Percentiles rank a stretch among this genome's conserved stretches.
phyloP scores from a whole-genome alignment of 1,139 yeast genomes.

The Blastobotrys arbuscula region DNA sequence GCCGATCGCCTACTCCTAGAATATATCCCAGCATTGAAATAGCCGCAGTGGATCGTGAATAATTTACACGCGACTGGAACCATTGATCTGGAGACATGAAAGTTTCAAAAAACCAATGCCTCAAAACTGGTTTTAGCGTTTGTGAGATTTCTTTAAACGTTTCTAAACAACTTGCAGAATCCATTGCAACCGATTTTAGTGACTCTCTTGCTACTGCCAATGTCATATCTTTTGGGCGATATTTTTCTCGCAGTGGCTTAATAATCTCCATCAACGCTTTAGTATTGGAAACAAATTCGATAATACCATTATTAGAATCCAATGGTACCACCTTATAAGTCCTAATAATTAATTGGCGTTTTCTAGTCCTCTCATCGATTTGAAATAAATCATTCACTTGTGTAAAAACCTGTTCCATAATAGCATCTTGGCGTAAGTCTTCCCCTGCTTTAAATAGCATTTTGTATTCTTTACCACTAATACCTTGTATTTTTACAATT shows the following conservation, averaged over 20 bases:
- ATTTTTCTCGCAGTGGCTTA: constrained; percentile 48
- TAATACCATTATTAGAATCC: constrained; percentile 81
- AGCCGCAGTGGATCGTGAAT: constrained; percentile 77
- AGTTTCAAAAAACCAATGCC: constrained; percentile 64
- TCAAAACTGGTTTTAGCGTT: constrained; percentile 59
- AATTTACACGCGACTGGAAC: constrained; percentile 60
- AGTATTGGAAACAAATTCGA: constrained; percentile 84
- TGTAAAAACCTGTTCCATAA: constrained; percentile 94
- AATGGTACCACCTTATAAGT: constrained; percentile 89
- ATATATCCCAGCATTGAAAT: constrained; percentile 83
- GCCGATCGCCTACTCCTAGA: constrained; percentile 92
- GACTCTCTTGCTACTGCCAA: constrained; percentile 55
- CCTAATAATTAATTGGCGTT: constrained; percentile 54
- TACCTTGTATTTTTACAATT: constrained; percentile 50
- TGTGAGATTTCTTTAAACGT: constrained; percentile 47
- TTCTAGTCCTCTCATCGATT: constrained; percentile 52
- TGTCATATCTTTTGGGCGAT: constrained; percentile 41
- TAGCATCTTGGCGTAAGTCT: constrained; percentile 90
- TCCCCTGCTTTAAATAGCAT: constrained; percentile 78
- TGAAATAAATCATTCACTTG: constrained; percentile 71
- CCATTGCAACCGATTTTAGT: constrained; percentile 56
- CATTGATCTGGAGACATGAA: constrained; percentile 54
- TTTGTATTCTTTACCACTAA: constrained; percentile 53
- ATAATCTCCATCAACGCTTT: constrained; percentile 65
- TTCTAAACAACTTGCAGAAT: constrained; percentile 43